These are phyloP conservation scores for Rhododendron ferrugineum DNA, from an alignment of 148 eudicot genomes.

Conservation along the genomic window DNA sequence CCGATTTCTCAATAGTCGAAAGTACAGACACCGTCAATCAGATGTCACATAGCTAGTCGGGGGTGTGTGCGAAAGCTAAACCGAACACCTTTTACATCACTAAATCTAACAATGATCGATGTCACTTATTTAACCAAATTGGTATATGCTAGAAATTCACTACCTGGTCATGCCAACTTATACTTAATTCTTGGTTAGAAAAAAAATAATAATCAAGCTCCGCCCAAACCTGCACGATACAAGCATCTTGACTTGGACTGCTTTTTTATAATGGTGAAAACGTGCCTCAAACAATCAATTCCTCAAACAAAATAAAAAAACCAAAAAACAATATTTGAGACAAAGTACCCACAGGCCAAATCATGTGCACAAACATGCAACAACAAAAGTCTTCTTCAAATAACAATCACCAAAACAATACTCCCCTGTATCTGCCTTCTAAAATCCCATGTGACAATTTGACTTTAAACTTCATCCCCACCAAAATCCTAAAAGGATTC, in stretches of 20 bases:
- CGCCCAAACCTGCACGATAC: background rate
- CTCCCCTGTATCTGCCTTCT: constrained; percentile 3
- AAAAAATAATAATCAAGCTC: background rate
- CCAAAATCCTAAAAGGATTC: background rate
- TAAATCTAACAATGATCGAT: background rate
- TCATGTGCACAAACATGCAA: background rate
- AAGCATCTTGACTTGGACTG: background rate
- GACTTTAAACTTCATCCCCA: background rate
- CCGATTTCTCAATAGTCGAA: background rate
- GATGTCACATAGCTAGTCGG: background rate
- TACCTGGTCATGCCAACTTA: background rate
- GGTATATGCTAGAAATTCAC: background rate
- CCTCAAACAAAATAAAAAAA: background rate
- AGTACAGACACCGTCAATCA: background rate
- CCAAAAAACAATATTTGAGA: background rate
- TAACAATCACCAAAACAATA: background rate
- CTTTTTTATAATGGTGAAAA: background rate
- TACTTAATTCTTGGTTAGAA: background rate
- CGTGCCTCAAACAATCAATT: background rate
- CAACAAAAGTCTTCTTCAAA: background rate
- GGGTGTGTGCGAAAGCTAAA: background rate
- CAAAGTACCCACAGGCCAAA: background rate
- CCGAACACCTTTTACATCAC: background rate
- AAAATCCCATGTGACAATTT: background rate
- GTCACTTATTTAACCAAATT: background rate